Base-by-base conservation (phyloP, 331 rosid species). In the Phaseolus coccineus region DNA sequence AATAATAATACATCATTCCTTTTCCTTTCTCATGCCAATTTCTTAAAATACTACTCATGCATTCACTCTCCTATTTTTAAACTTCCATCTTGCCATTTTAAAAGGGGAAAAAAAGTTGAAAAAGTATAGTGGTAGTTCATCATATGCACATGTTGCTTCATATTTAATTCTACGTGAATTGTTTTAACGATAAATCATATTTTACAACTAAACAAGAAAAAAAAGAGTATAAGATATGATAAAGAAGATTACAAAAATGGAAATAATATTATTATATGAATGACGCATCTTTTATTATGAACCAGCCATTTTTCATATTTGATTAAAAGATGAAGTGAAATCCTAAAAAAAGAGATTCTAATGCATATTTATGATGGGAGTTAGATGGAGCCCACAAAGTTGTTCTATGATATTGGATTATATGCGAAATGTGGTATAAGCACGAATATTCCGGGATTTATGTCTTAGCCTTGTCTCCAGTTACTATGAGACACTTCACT, bases 391-490 rank as follows among this genome's bases (percentile, higher is more conserved):
- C 86, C 89, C 75, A 70, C 31, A 13, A 2, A 64, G 39, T 69
- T 77, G 39, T 73, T 82, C 80, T 76, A 85, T 80, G 16, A 81
- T 56, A 92, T 88, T 76, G 76, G 93, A 91, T 89, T 92, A 87
- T 87, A 80, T 90, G 96, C 87, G 80, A 83, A 85, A 85, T 92
- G 92, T 83, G 80, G 82, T 85, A 85, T 84, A 63, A 87, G 62
- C 50, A 48, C 80, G 81, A 76, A 58, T 74, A 70, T 76, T 71
- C 83, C 28, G 71, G 83, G 87, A 86, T 82, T 82, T 69, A 62
- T 86, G 90, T 91, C 90, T 76, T 77, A 75, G 78, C 73, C 58
- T 86, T 89, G 91, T 91, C 92, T 87, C 86, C 82, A 77, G 77
- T 87, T 83, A 82, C 76, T 71, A 77, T 74, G 82, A 76, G 83